phyloP scores from a whole-genome alignment of 257 asterid genomes.

The Perilla frutescens region DNA sequence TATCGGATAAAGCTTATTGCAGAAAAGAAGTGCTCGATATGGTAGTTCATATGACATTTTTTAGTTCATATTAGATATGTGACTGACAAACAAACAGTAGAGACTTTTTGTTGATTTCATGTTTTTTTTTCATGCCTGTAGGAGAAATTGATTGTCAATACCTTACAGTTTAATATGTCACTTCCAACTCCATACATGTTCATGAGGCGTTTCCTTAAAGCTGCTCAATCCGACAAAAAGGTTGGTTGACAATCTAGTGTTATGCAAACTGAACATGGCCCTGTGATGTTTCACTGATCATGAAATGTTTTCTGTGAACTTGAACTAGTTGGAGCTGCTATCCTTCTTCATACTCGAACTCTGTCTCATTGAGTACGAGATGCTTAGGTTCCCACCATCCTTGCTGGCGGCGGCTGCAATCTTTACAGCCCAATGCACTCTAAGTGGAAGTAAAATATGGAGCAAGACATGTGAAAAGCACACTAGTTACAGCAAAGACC shows the following conservation, averaged over 20 bases:
- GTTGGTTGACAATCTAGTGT: conserved; percentile 37
- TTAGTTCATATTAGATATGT: too few relatives aligned
- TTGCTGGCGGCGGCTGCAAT: conserved; percentile 88
- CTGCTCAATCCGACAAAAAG: conserved; percentile 67
- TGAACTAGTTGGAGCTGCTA: conserved; percentile 65
- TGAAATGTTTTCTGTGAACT: conserved; percentile 24
- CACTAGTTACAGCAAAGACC: conserved; percentile 53
- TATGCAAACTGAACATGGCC: neutral
- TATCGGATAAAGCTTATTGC: conserved; percentile 79
- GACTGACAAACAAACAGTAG: too few relatives aligned
- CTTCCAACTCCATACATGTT: conserved; percentile 76
- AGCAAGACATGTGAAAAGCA: conserved; percentile 66
- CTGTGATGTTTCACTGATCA: neutral
- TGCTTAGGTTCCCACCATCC: conserved; percentile 85
- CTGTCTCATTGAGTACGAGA: conserved; percentile 76
- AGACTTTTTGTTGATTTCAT: neutral
- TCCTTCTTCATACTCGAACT: conserved; percentile 86
- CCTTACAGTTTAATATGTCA: conserved; percentile 69
- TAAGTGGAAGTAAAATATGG: conserved; percentile 70
- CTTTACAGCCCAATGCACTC: conserved; percentile 74
- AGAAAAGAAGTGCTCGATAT: conserved; percentile 76
- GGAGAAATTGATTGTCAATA: conserved; percentile 59
- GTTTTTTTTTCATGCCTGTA: conserved; percentile 33
- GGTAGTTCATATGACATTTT: conserved; percentile 41
- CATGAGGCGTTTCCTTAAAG: conserved; percentile 71